Base-by-base conservation (phyloP, 768 basidiomycete species). In the Lactarius deliciosus region DNA sequence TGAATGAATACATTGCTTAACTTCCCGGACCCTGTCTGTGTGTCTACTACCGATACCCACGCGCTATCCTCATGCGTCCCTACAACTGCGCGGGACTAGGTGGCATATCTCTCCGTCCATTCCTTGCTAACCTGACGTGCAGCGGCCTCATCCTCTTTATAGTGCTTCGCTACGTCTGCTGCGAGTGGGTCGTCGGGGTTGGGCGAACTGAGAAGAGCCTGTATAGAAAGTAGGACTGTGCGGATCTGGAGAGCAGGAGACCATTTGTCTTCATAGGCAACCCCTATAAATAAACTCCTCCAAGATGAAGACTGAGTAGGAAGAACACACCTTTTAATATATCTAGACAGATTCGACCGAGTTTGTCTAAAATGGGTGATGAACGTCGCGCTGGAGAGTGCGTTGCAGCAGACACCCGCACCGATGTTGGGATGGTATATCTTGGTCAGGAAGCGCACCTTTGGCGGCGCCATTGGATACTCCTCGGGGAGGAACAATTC, bases 351-450 rank as follows among this genome's bases (percentile, higher is more conserved):
- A 99, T 99, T 22, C 97, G 87, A 41, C 97, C 97, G 36, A 99
- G 90, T 78, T 99, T 99, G 79, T 99, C 96, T 98, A 72, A 36
- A 56, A 22, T 36, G 57, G 13, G 22, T 43, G 57, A 50, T 63
- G 4, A 66, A 54, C 16, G 28, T 63, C 50, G 30, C 43, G 53
- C 54, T 7, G 40, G 25, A 50, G n/a, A 54, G 30, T 5, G 18
- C n/a, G 13, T 22, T 28, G 18, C 22, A 54, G 28, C 34, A 50
- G 53, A 55, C 47, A 20, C 22, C 18, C 92, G 73, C 75, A 97
- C 96, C 96, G 79, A 99, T 99, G 77, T 99, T 99, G 57, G 97
- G 96, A 78, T 98, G 95, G 81, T 96, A 96, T 81, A 98, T 96
- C 88, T 95, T 96, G 64, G 96, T 97, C 72, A 97, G 81, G 81